phyloP scores from a whole-genome alignment of 176 grass and related monocot genomes.

The Phoenix roebelenii region DNA sequence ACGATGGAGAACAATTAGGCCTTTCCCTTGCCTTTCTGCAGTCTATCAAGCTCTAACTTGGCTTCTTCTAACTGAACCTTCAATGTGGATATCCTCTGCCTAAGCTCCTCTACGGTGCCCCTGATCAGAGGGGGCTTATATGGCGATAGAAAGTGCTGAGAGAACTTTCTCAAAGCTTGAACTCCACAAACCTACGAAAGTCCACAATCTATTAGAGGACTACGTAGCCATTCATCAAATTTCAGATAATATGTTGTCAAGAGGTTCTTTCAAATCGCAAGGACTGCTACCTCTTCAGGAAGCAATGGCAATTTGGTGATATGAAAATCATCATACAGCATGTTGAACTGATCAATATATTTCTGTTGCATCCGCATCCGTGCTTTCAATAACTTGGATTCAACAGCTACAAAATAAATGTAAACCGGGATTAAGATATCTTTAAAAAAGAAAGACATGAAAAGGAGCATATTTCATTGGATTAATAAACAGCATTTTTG shows the following conservation, averaged over 20 bases:
- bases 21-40: constrained; percentile 71
- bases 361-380: constrained; percentile 95
- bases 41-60: constrained; percentile 60
- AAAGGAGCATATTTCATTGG: too few relatives aligned
- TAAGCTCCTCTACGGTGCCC: constrained; percentile 65
- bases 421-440: background rate
- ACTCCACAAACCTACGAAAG: constrained; percentile 74
- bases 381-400: constrained; percentile 80
- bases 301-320: constrained; percentile 97
- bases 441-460: too few relatives aligned
- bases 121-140: constrained; percentile 50
- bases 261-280: too few relatives aligned
- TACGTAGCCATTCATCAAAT: too few relatives aligned
- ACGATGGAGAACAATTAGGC: constrained; percentile 26
- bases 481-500: too few relatives aligned
- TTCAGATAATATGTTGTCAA: too few relatives aligned
- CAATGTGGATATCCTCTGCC: constrained; percentile 50
- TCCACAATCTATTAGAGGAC: too few relatives aligned
- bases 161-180: constrained; percentile 74
- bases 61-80: constrained; percentile 53
- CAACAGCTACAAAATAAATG: constrained; percentile 53
- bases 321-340: constrained; percentile 95
- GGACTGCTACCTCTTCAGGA: constrained; percentile 57
- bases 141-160: constrained; percentile 54
- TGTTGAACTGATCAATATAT: constrained; percentile 89